phyloP scores from a whole-genome alignment of 768 basidiomycete genomes.

The Gloeopeniophorella convolvens region DNA sequence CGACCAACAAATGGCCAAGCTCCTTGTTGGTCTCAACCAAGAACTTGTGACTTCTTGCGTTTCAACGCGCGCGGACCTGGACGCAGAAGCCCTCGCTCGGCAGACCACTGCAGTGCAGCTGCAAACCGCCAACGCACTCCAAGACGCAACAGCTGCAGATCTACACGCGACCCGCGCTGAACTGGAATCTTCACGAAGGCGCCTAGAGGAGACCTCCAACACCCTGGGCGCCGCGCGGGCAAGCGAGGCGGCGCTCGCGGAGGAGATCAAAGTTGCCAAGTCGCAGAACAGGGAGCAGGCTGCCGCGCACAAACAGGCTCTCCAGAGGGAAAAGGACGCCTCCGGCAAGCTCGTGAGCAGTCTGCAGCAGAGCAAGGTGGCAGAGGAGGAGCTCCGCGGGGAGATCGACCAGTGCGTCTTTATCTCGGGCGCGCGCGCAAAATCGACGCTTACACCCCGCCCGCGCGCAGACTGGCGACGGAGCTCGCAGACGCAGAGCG shows the following conservation, averaged over 20 bases:
- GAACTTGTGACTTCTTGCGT: conserved; percentile 23
- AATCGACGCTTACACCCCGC: too few relatives aligned
- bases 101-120: conserved; percentile 32
- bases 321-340: conserved; percentile 31
- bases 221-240: conserved; percentile 20
- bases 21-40: conserved; percentile 16
- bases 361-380: conserved; percentile 49
- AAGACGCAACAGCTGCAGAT: conserved; percentile 37
- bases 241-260: conserved; percentile 24
- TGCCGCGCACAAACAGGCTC: conserved; percentile 25
- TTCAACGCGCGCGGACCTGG: conserved; percentile 18
- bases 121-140: conserved; percentile 34
- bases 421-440: background rate
- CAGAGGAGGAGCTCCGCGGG: conserved; percentile 60
- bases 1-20: background rate
- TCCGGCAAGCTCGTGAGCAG: conserved; percentile 43
- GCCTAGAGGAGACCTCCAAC: conserved; percentile 22
- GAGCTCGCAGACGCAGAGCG: conserved; percentile 56
- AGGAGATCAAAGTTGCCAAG: conserved; percentile 25
- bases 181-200: conserved; percentile 18
- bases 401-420: conserved; percentile 62
- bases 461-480: conserved; percentile 37
- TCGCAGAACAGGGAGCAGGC: conserved; percentile 29
- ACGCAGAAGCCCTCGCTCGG: conserved; percentile 13
- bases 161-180: conserved; percentile 29